Conservation (phyloP, 805 yeast species). For the Candida palmyrensis region DNA sequence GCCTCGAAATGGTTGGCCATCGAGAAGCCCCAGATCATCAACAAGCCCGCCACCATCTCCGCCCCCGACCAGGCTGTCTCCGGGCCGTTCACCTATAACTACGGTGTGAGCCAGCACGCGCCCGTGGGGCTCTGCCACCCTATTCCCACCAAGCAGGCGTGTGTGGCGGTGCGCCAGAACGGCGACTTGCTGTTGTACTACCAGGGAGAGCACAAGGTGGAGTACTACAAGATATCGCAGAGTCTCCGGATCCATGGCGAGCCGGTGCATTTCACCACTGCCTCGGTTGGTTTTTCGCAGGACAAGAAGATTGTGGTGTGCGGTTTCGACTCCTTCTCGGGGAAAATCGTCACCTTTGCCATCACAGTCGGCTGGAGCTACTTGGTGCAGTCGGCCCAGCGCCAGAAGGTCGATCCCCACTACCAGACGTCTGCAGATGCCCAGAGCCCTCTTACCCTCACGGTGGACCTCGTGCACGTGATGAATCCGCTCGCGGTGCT, state of each 20-base stretch:
- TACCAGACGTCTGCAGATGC: slow-evolving; percentile 45
- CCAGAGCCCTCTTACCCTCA: slow-evolving; percentile 37
- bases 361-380: slow-evolving; percentile 54
- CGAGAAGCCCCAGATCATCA: slow-evolving; percentile 61
- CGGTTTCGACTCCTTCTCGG: slow-evolving; percentile 31
- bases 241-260: slow-evolving; percentile 20
- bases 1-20: slow-evolving; percentile 69
- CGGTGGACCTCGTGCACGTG: slow-evolving; percentile 26
- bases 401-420: slow-evolving; percentile 42
- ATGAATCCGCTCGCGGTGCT: slow-evolving; percentile 18
- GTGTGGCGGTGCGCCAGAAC: slow-evolving; percentile 57
- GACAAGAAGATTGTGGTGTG: slow-evolving; percentile 43
- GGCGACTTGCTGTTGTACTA: slow-evolving; percentile 59
- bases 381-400: slow-evolving; percentile 41
- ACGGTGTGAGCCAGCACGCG: slow-evolving; percentile 55
- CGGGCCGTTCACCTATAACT: slow-evolving; percentile 34
- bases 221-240: slow-evolving; percentile 39
- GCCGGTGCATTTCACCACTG: slow-evolving; percentile 17
- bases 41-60: slow-evolving; percentile 46
- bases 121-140: slow-evolving; percentile 68
- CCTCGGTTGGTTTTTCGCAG: slow-evolving; percentile 49
- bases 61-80: slow-evolving; percentile 9
- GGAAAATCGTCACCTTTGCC: slow-evolving; percentile 36
- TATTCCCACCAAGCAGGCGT: slow-evolving; percentile 60
- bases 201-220: slow-evolving; percentile 60